phyloP scores from a whole-genome alignment of 257 asterid species.

The Parsonsia alboflavescens region DNA sequence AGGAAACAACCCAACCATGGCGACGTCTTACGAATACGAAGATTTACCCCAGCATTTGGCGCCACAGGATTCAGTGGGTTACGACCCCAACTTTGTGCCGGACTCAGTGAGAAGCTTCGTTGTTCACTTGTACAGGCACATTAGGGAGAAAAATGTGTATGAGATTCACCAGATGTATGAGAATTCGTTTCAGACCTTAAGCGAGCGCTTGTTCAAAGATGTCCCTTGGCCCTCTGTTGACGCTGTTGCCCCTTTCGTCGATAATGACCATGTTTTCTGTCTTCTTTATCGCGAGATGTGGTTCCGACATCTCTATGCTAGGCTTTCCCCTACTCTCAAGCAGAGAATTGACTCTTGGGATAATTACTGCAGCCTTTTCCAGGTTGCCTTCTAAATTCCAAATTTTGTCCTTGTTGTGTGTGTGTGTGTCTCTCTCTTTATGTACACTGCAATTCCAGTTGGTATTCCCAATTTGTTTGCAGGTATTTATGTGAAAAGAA shows the following conservation, averaged over 20 bases:
- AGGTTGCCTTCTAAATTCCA: slow-evolving; percentile 33
- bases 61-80: slow-evolving; percentile 34
- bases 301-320: slow-evolving; percentile 87
- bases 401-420: background rate
- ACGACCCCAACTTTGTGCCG: slow-evolving; percentile 84
- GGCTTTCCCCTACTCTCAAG: slow-evolving; percentile 70
- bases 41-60: slow-evolving; percentile 30
- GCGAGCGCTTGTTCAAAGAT: slow-evolving; percentile 88
- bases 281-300: slow-evolving; percentile 97
- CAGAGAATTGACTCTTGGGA: slow-evolving; percentile 96
- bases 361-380: slow-evolving; percentile 81
- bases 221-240: slow-evolving; percentile 94
- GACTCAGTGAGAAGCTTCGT: slow-evolving; percentile 89
- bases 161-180: slow-evolving; percentile 98
- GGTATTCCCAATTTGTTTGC: background rate
- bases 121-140: slow-evolving; percentile 84
- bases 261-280: slow-evolving; percentile 90
- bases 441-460: slow-evolving; percentile 2
- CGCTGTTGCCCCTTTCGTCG: slow-evolving; percentile 74
- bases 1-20: slow-evolving; percentile 33
- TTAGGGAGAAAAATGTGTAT: slow-evolving; percentile 91
- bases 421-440: too few relatives aligned
- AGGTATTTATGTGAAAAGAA: background rate
- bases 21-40: slow-evolving; percentile 54
- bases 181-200: slow-evolving; percentile 74